Percentiles rank a stretch among this genome's conserved stretches.
phyloP scores from a whole-genome alignment of 2,329 filamentous ascomycete genomes.

The Diaporthe sp. region DNA sequence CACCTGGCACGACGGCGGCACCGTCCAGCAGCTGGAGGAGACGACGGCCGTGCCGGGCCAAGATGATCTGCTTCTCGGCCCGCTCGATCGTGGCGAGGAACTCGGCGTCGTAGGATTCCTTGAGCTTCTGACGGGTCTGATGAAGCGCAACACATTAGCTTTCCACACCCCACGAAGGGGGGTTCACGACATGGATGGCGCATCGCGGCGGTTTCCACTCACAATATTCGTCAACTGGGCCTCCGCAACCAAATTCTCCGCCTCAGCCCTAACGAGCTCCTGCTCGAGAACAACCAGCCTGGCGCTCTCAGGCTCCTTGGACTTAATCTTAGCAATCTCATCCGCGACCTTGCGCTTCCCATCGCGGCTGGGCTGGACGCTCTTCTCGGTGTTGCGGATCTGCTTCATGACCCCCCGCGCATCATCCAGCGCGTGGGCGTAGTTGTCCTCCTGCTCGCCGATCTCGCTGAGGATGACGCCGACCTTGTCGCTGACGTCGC shows the following conservation, averaged over 20 bases:
- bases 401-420: constrained; percentile 86
- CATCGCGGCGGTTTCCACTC: constrained; percentile 51
- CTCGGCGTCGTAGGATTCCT: constrained; percentile 91
- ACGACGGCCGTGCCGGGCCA: constrained; percentile 90
- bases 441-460: constrained; percentile 91
- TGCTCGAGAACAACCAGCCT: constrained; percentile 90
- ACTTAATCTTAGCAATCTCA: constrained; percentile 91
- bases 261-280: constrained; percentile 95
- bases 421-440: constrained; percentile 89
- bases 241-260: constrained; percentile 95
- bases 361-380: constrained; percentile 92
- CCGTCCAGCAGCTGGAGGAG: constrained; percentile 90
- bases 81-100: constrained; percentile 94
- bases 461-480: constrained; percentile 93
- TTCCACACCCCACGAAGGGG: background rate
- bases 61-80: constrained; percentile 95
- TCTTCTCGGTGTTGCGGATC: constrained; percentile 95
- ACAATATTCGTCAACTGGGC: constrained; percentile 96
- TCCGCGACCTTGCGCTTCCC: constrained; percentile 89
- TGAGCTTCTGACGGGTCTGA: constrained; percentile 94
- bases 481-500: constrained; percentile 94
- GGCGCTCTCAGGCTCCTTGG: constrained; percentile 89
- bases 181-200: too few species aligned
- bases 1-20: constrained; percentile 88
- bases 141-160: background rate